phyloP scores from a whole-genome alignment of 2,329 filamentous ascomycete genomes.

The Exophiala mesophila region DNA sequence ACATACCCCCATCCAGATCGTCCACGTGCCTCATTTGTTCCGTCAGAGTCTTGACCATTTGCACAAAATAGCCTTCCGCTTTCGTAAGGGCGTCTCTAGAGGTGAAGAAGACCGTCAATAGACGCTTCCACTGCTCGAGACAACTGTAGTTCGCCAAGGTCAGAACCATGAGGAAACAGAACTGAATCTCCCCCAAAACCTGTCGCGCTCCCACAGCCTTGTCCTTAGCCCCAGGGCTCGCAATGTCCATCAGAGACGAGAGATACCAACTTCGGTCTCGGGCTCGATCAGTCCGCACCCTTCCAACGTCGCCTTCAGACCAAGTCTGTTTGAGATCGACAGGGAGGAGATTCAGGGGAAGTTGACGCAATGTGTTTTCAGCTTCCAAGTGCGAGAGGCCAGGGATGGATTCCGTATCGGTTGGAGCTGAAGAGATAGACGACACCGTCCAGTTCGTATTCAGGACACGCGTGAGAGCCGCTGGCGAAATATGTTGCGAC shows the following conservation, averaged over 20 bases:
- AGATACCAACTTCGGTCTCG: conserved; percentile 60
- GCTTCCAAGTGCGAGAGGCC: conserved; percentile 39
- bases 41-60: conserved; percentile 46
- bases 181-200: conserved; percentile 56
- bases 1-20: conserved; percentile 57
- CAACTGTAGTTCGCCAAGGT: conserved; percentile 63
- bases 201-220: conserved; percentile 33
- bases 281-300: conserved; percentile 58
- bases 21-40: conserved; percentile 53
- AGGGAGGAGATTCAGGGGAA: conserved; percentile 49
- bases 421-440: conserved; percentile 52
- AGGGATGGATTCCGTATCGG: conserved; percentile 57
- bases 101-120: conserved; percentile 54
- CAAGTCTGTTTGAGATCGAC: conserved; percentile 60
- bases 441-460: conserved; percentile 48
- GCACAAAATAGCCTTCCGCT: conserved; percentile 48
- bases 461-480: conserved; percentile 20
- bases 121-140: conserved; percentile 60
- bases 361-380: conserved; percentile 20
- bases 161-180: conserved; percentile 58
- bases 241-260: conserved; percentile 44
- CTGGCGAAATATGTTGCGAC: conserved; percentile 47
- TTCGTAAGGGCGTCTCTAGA: conserved; percentile 49
- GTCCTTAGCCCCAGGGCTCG: conserved; percentile 27
- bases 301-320: conserved; percentile 56